Conservation (phyloP, 257 asterid species). For the Anisodus acutangulus region DNA sequence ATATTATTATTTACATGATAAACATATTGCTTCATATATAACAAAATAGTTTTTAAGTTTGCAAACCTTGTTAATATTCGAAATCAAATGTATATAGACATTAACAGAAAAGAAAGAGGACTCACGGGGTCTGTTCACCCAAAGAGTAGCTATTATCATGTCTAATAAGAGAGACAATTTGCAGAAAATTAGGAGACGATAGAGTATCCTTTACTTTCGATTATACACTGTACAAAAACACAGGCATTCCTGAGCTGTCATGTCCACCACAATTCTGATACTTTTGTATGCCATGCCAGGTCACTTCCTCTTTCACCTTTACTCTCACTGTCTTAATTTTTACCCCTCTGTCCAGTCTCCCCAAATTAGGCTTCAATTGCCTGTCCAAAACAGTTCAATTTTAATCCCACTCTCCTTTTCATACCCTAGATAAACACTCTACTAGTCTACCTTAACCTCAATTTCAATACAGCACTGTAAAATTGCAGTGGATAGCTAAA, state of each 20-base stretch:
- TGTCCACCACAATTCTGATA: slow-evolving; percentile 63
- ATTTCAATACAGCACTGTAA: background rate
- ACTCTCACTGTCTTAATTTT: background rate
- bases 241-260: slow-evolving; percentile 56
- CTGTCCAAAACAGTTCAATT: background rate
- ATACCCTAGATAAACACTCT: background rate
- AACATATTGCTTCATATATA: too few relatives aligned
- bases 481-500: background rate
- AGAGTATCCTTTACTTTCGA: background rate
- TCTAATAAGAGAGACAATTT: background rate
- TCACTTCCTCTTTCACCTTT: background rate
- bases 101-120: too few relatives aligned
- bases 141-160: too few relatives aligned
- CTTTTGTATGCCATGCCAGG: slow-evolving; percentile 30
- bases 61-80: too few relatives aligned
- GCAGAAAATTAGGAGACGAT: background rate
- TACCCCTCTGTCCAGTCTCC: background rate
- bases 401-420: background rate
- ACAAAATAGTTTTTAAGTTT: too few relatives aligned
- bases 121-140: too few relatives aligned
- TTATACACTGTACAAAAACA: background rate
- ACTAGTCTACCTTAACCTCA: background rate
- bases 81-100: too few relatives aligned
- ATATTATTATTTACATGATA: too few relatives aligned
- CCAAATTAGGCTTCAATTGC: slow-evolving; percentile 3